Percentiles rank a stretch among this genome's conserved stretches.
Evolutionary conservation across 805 yeast genomes (phyloP).

Genomic region (Candida oleophila): DNA sequence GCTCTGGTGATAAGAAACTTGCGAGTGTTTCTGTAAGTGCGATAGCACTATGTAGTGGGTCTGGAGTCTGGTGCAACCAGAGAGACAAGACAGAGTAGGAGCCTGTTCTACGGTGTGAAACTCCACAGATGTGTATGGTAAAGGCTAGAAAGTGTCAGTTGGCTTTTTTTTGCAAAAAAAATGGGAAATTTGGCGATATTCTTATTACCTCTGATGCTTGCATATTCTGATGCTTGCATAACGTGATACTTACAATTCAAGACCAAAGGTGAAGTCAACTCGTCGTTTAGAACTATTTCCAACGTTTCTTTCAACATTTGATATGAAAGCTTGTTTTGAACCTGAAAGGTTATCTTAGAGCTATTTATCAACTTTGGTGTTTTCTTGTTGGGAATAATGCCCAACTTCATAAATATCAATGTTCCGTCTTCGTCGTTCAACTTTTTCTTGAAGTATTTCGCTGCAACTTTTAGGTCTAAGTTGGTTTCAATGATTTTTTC

Average conservation of each 20-base stretch:
- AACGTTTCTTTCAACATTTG: constrained; percentile 11
- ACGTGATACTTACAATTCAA: constrained; percentile 6
- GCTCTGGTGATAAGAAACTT: constrained; percentile 6
- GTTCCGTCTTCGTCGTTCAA: constrained; percentile 2
- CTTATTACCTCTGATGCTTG: too few species aligned
- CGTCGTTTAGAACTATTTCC: constrained; percentile 12
- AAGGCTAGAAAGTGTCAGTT: not conserved
- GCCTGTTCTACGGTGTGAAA: not conserved
- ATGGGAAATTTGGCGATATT: too few species aligned
- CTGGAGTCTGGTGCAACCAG: constrained; percentile 3
- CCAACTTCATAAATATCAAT: constrained; percentile 14
- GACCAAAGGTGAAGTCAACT: constrained; percentile 10
- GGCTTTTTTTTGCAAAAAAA: too few species aligned
- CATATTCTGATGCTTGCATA: not conserved
- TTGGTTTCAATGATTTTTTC: constrained; percentile 13
- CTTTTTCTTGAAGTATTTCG: constrained; percentile 4
- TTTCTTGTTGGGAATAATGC: constrained; percentile 13
- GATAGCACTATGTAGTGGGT: not conserved
- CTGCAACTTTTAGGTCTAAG: constrained; percentile 10
- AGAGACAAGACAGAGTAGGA: constrained; percentile 2
- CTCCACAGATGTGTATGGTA: not conserved
- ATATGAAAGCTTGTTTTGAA: constrained; percentile 9
- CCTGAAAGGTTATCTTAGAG: constrained; percentile 16
- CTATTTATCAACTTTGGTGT: constrained; percentile 12
- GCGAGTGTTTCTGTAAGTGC: constrained; percentile 7